Base-by-base conservation (phyloP, 2,329 filamentous ascomycete genomes). In the Aspergillus japonicus region DNA sequence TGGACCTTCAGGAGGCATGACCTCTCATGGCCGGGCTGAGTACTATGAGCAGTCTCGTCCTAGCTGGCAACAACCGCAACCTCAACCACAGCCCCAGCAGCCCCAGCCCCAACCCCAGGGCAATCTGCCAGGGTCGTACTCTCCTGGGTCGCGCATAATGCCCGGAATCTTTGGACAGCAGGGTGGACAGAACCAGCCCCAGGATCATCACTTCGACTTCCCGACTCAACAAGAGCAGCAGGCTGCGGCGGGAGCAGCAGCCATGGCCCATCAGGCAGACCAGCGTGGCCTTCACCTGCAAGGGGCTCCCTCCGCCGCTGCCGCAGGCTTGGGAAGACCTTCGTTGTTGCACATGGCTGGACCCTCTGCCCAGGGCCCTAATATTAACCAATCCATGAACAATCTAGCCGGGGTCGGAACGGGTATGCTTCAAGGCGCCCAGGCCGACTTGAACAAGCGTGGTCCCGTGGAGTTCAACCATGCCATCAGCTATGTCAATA, bases 391-490 rank as follows among this genome's bases (percentile, higher is more conserved):
- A 59, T 80, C 81, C 47, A 83, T 86, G 62, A 84, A 84, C 62
- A 83, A 79, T 33, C 73, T 89, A 59, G 91, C 89, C 68, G 87
- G 86, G 49, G 82, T 82, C 62, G 83, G 82, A 23, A 81, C 67
- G 79, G 85, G 77, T 77, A 88, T 77, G 78, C 84, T 75, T 78
- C 84, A 77, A 78, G 81, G 77, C 26, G 75, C 74, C n/a, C 78
- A 80, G 58, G 77, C 76, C 55, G 82, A 81, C 55, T 68, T 91
- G 73, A 93, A 96, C 75, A 96, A 95, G 72, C 87, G 93, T 58
- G 94, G 93, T 0, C 95, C 95, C 1, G 95, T 99, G 19, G 95
- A 99, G 73, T 99, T 99, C 77, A 99, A 99, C 73, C 95, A 99
- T 78, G 95, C 95, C 0, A 99, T 99, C 64, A 98, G 93, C 75